Percentiles rank a stretch among this genome's conserved stretches.
Conservation (phyloP, 768 basidiomycete species). For the Trametes punicea region DNA sequence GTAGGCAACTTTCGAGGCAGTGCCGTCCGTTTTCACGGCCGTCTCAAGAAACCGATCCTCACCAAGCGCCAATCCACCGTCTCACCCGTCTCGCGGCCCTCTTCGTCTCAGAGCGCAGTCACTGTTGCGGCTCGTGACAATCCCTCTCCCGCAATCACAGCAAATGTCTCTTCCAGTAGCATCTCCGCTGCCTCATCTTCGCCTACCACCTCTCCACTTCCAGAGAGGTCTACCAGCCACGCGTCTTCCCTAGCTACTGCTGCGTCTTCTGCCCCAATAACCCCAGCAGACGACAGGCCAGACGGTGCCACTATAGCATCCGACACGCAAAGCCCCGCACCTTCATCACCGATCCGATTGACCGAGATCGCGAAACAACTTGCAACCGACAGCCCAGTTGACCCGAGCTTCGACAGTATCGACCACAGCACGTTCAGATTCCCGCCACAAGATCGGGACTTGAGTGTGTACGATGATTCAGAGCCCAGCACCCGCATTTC, state of each 20-base stretch:
- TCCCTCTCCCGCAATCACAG: conserved; percentile 6
- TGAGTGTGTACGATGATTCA: conserved; percentile 12
- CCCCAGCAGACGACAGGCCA: conserved; percentile 5
- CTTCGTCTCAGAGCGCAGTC: conserved; percentile 28
- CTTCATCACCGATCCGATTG: conserved; percentile 7
- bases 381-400: conserved; percentile 11
- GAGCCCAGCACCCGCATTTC: conserved; percentile 33
- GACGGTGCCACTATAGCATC: conserved; percentile 2
- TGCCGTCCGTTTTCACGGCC: conserved; percentile 67
- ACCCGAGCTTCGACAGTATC: conserved; percentile 1
- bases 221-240: conserved; percentile 16
- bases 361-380: conserved; percentile 15
- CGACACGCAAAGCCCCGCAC: background rate
- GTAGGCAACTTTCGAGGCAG: conserved; percentile 68
- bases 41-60: conserved; percentile 78
- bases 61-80: conserved; percentile 52
- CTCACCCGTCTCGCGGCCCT: conserved; percentile 22
- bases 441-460: conserved; percentile 1
- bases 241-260: conserved; percentile 13
- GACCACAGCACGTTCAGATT: conserved; percentile 1
- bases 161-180: background rate
- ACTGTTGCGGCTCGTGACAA: conserved; percentile 18
- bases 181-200: conserved; percentile 3
- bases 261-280: conserved; percentile 8
- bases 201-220: background rate